These are phyloP conservation scores for Cucumis sativus DNA, from an alignment of 306 rosid genomes.

Conservation along the genomic window DNA sequence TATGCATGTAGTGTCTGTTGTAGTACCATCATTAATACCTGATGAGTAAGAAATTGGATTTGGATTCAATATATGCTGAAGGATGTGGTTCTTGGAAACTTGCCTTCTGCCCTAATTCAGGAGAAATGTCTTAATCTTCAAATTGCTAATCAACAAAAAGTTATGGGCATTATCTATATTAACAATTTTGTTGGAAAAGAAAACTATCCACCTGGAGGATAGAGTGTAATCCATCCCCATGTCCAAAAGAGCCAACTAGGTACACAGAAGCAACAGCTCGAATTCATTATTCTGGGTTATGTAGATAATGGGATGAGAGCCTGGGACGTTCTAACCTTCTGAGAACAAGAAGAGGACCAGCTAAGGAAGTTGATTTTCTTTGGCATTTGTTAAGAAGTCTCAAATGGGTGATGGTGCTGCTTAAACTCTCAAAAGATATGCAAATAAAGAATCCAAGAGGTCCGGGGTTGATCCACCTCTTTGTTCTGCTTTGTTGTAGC, in stretches of 20 bases:
- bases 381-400: neutral
- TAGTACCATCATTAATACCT: neutral
- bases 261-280: neutral
- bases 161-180: too few relatives aligned
- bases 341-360: neutral
- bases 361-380: neutral
- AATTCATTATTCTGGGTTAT: neutral
- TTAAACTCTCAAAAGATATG: neutral
- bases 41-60: neutral
- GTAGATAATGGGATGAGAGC: neutral
- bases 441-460: neutral
- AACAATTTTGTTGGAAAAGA: neutral
- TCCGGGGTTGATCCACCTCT: neutral
- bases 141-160: neutral
- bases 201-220: neutral
- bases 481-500: neutral
- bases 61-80: neutral
- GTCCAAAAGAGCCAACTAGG: neutral
- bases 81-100: neutral
- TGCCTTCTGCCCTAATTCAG: neutral
- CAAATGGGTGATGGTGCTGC: neutral
- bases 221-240: neutral
- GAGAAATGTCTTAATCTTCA: neutral
- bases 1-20: neutral
- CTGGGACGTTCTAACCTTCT: neutral